Evolutionary conservation across 202 grass and related monocot genomes (phyloP).

Genomic region (Saccharum hybrid): DNA sequence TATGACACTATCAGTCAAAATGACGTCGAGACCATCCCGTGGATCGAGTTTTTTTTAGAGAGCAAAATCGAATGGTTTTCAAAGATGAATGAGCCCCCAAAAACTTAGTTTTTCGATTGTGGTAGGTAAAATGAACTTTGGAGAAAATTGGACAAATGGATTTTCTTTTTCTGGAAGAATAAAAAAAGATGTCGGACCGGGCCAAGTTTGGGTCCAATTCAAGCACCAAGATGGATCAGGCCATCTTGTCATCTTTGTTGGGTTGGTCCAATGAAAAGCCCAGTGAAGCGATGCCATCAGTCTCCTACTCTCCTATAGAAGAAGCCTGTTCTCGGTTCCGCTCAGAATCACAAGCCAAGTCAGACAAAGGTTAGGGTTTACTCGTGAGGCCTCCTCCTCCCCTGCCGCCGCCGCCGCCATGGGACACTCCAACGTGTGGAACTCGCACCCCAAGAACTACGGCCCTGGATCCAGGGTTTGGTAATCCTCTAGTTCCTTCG

Average conservation of each 20-base stretch:
- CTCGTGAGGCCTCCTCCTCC: background rate
- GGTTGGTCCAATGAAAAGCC: background rate
- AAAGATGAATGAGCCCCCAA: too few species aligned
- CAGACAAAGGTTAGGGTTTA: constrained; percentile 56
- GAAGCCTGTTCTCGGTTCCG: background rate
- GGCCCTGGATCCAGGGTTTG: constrained; percentile 78
- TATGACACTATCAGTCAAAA: too few species aligned
- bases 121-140: background rate
- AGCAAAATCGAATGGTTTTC: too few species aligned
- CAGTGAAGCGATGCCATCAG: background rate
- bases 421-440: constrained; percentile 90
- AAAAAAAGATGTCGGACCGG: background rate
- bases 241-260: background rate
- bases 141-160: background rate
- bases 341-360: background rate
- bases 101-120: too few species aligned
- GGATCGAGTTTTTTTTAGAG: background rate
- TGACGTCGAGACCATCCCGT: background rate
- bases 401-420: constrained; percentile 53
- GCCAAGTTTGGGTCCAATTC: background rate
- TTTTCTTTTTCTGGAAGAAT: background rate
- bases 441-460: constrained; percentile 85
- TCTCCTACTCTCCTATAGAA: background rate
- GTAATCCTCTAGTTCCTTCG: constrained; percentile 44
- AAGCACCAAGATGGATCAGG: background rate